A percentile compares a stretch with the other conserved stretches of the same genome.
These are phyloP conservation scores for Xylariaceae sp. DNA, from an alignment of 2,329 filamentous ascomycete genomes.

Conservation along the genomic window DNA sequence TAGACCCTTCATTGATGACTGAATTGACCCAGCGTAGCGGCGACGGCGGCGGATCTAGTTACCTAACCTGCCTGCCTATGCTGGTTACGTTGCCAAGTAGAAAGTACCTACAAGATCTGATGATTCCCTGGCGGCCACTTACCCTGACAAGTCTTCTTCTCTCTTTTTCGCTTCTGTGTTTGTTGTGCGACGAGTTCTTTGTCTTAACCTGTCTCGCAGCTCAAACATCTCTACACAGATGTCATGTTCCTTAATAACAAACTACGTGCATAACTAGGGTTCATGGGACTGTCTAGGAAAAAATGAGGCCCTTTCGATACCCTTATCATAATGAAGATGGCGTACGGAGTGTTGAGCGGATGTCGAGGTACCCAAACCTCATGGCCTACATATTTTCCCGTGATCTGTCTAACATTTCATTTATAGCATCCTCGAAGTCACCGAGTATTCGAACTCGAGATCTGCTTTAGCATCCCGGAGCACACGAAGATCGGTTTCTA, in stretches of 20 bases:
- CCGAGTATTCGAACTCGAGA: conserved; percentile 27
- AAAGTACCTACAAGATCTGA: not conserved
- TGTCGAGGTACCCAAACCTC: conserved; percentile 28
- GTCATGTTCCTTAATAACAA: conserved; percentile 21
- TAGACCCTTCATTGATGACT: not conserved
- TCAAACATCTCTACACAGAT: not conserved
- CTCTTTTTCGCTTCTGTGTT: not conserved
- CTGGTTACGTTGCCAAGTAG: not conserved
- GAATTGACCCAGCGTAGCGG: not conserved
- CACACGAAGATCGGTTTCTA: conserved; percentile 25
- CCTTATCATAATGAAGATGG: conserved; percentile 25
- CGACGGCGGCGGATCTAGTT: not conserved
- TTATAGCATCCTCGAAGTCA: conserved; percentile 26
- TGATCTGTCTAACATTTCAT: conserved; percentile 19
- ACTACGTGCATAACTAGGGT: conserved; percentile 13
- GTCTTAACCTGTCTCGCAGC: not conserved
- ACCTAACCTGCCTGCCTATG: not conserved
- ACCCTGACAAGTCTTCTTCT: not conserved
- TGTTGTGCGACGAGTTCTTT: not conserved
- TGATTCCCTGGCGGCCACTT: not conserved
- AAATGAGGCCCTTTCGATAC: conserved; percentile 27
- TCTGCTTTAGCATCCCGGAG: conserved; percentile 25
- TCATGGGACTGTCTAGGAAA: conserved; percentile 22
- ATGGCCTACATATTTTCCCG: conserved; percentile 12
- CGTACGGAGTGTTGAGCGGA: conserved; percentile 24